Conservation (phyloP, 345 rosid species). For the Camelina sativa region DNA sequence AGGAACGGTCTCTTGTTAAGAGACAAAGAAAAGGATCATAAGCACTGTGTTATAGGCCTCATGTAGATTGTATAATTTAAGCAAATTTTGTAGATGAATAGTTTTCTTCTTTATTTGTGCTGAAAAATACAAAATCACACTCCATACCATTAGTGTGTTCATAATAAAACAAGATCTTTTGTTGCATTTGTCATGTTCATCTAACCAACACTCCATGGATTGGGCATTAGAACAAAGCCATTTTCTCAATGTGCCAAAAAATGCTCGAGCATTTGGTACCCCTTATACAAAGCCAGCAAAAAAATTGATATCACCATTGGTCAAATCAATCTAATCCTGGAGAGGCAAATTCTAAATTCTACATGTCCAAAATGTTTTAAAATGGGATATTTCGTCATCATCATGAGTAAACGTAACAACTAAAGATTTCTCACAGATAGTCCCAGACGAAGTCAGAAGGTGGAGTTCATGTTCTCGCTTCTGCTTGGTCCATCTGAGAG, state of each 20-base stretch:
- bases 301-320: slow-evolving; percentile 18
- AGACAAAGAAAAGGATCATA: neutral
- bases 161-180: slow-evolving; percentile 31
- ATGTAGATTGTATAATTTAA: slow-evolving; percentile 23
- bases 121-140: slow-evolving; percentile 15
- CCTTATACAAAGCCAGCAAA: slow-evolving; percentile 22
- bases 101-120: neutral
- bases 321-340: slow-evolving; percentile 26
- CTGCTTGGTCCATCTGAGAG: slow-evolving; percentile 33
- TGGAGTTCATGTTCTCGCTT: slow-evolving; percentile 17
- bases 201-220: slow-evolving; percentile 9
- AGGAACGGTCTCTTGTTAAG: neutral
- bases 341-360: slow-evolving; percentile 7
- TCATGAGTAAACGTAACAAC: slow-evolving; percentile 29
- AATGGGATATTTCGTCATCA: slow-evolving; percentile 42
- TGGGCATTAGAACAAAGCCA: slow-evolving; percentile 11
- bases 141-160: neutral
- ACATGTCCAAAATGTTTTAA: slow-evolving; percentile 11
- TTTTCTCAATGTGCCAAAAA: slow-evolving; percentile 23
- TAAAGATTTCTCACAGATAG: neutral
- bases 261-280: slow-evolving; percentile 6
- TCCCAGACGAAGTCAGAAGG: neutral
- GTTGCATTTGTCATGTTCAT: slow-evolving; percentile 4
- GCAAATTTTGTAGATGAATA: slow-evolving; percentile 8
- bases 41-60: slow-evolving; percentile 14